Conservation (phyloP, 163 green algal genomes). For the Picocystis sp. region DNA sequence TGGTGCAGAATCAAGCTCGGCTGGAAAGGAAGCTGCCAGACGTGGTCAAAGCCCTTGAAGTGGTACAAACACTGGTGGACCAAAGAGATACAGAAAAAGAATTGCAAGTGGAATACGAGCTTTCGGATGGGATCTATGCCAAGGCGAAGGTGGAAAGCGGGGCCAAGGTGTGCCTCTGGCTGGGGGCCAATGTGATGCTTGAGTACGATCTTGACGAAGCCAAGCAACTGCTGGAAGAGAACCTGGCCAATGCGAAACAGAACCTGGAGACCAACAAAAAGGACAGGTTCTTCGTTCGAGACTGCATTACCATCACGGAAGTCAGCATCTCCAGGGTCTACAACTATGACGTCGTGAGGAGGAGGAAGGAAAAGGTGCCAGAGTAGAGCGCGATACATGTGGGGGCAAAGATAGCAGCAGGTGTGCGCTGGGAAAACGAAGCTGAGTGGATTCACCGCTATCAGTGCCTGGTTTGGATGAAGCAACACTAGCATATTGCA, state of each 20-base stretch:
- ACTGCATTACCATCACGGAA: constrained; percentile 16
- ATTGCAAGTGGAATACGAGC: constrained; percentile 54
- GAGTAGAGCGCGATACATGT: too few species aligned
- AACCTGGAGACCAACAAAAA: constrained; percentile 8
- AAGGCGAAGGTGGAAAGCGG: constrained; percentile 42
- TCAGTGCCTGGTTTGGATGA: too few species aligned
- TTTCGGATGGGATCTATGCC: constrained; percentile 60
- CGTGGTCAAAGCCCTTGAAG: constrained; percentile 52
- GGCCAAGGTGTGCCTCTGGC: constrained; percentile 69
- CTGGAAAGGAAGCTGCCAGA: constrained; percentile 58
- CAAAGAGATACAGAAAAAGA: constrained; percentile 21
- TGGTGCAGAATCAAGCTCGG: constrained; percentile 40
- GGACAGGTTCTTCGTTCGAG: constrained; percentile 12
- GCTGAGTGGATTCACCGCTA: too few species aligned
- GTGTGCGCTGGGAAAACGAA: too few species aligned
- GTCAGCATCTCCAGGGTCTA: constrained; percentile 48
- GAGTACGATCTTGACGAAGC: constrained; percentile 73
- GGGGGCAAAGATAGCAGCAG: too few species aligned
- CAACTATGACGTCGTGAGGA: constrained; percentile 54
- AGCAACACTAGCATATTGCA: too few species aligned
- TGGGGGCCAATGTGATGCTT: constrained; percentile 72
- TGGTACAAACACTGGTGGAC: constrained; percentile 45
- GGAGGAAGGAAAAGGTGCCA: constrained; percentile 17
- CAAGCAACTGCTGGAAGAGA: constrained; percentile 32
- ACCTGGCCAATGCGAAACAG: constrained; percentile 11